Conservation (phyloP, 768 basidiomycete genomes). For the Rubroboletus pulcherrimus region DNA sequence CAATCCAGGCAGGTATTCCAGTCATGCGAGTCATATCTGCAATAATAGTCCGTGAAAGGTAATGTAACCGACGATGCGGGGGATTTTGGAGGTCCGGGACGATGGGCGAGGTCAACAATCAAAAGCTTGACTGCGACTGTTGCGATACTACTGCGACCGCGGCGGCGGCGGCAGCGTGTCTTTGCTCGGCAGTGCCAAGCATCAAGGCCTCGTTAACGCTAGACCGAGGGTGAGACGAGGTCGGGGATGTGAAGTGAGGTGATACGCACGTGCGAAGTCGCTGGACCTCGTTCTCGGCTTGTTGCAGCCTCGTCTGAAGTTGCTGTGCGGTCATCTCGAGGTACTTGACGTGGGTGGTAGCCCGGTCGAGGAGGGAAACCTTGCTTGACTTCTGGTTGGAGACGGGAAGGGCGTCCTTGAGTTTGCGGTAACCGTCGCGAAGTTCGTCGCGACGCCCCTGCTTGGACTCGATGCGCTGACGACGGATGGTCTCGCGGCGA, state of each 20-base stretch:
- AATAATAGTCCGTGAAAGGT: conserved; percentile 37
- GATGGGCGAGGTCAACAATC: conserved; percentile 34
- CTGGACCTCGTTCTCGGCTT: conserved; percentile 76
- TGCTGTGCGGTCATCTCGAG: conserved; percentile 78
- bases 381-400: conserved; percentile 94
- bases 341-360: conserved; percentile 82
- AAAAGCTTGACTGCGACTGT: conserved; percentile 40
- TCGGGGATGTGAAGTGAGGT: not conserved
- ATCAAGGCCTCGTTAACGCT: conserved; percentile 87
- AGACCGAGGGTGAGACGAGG: not conserved
- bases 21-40: conserved; percentile 36
- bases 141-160: conserved; percentile 52
- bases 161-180: conserved; percentile 55
- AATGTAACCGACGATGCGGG: conserved; percentile 32
- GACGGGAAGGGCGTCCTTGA: conserved; percentile 86
- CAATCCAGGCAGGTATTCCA: conserved; percentile 54
- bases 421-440: conserved; percentile 83
- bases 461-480: conserved; percentile 91
- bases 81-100: conserved; percentile 23
- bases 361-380: conserved; percentile 84
- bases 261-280: conserved; percentile 59
- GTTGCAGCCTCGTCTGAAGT: conserved; percentile 70
- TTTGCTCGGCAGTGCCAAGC: conserved; percentile 77
- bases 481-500: conserved; percentile 87
- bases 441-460: conserved; percentile 91